Percentiles rank a stretch among this genome's conserved stretches.
These are phyloP conservation scores for Solanum commersonii DNA, from an alignment of 257 asterid genomes.

Conservation along the genomic window DNA sequence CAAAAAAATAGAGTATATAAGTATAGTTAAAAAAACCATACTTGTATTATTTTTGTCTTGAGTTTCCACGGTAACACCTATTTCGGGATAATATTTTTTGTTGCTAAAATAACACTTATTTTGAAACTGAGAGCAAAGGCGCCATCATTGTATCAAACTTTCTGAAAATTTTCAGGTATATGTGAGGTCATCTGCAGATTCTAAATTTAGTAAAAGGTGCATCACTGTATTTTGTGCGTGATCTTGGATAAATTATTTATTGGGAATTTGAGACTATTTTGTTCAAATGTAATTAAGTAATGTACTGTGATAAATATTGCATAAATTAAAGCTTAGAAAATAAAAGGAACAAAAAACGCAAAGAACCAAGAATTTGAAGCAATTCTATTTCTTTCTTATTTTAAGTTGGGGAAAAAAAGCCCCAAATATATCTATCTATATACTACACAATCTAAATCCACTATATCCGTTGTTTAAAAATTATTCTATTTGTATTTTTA, in stretches of 20 bases:
- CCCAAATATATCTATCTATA: neutral
- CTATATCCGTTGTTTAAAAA: too few species aligned
- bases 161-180: neutral
- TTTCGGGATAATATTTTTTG: neutral
- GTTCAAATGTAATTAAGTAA: neutral
- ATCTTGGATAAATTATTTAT: neutral
- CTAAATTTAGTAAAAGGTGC: neutral
- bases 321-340: neutral
- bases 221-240: neutral
- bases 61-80: neutral
- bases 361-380: neutral
- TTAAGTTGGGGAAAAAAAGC: neutral
- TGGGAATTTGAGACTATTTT: neutral
- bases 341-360: neutral
- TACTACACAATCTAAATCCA: neutral
- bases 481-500: neutral
- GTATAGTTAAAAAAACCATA: neutral
- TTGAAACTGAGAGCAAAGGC: neutral
- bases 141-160: neutral
- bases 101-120: neutral
- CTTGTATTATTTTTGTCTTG: neutral
- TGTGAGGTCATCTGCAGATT: neutral
- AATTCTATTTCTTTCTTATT: neutral
- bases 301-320: neutral
- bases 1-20: neutral